Evolutionary conservation across 768 basidiomycete species (phyloP).

Genomic region (Chalciporus piperatus): DNA sequence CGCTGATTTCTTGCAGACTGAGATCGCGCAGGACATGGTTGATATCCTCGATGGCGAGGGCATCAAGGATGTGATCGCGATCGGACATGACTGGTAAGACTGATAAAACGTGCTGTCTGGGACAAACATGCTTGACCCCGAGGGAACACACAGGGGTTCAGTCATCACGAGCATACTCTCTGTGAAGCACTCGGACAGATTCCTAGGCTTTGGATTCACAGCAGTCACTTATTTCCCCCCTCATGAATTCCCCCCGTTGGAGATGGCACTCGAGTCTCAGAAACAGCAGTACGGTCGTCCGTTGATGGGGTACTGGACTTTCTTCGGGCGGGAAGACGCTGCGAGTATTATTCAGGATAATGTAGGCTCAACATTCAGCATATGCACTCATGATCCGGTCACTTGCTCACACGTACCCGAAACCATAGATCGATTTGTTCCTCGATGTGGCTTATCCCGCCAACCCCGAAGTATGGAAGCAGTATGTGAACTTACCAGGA

Average conservation of each 20-base stretch:
- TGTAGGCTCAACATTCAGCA: slow-evolving; percentile 21
- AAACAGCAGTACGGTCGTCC: slow-evolving; percentile 35
- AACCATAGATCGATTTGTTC: slow-evolving; percentile 38
- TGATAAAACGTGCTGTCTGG: no score
- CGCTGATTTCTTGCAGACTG: slow-evolving; percentile 24
- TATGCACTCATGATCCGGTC: no score
- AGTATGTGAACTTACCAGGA: slow-evolving; percentile 34
- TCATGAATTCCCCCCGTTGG: slow-evolving; percentile 23
- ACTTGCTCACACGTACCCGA: background rate
- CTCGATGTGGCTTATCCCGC: slow-evolving; percentile 33
- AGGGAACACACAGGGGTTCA: slow-evolving; percentile 33
- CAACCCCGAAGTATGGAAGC: slow-evolving; percentile 35
- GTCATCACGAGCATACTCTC: slow-evolving; percentile 34
- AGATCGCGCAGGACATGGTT: slow-evolving; percentile 32
- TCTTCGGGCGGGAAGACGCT: slow-evolving; percentile 32
- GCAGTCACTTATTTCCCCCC: slow-evolving; percentile 34
- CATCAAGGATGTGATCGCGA: slow-evolving; percentile 29
- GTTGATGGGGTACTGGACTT: slow-evolving; percentile 42
- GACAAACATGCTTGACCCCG: no score
- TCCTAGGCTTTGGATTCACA: slow-evolving; percentile 39
- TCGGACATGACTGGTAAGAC: slow-evolving; percentile 41
- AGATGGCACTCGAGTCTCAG: slow-evolving; percentile 24
- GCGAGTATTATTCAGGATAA: slow-evolving; percentile 32
- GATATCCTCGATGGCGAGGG: slow-evolving; percentile 39
- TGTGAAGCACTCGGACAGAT: slow-evolving; percentile 38